These are phyloP conservation scores for Nakazawaea holstii DNA, from an alignment of 805 yeast genomes.

Conservation along the genomic window DNA sequence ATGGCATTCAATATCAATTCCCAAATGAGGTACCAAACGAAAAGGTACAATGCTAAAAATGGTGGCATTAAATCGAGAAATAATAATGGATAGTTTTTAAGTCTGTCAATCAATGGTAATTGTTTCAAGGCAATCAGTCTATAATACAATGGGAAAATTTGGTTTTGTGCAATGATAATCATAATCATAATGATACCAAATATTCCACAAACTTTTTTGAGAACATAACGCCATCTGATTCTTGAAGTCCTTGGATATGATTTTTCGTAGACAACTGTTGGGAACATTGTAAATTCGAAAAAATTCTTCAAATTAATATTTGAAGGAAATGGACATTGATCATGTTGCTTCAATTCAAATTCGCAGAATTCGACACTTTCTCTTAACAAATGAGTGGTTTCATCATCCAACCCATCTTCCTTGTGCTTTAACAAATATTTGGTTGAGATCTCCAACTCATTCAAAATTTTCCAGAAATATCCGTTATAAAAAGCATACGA, in stretches of 20 bases:
- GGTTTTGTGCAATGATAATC: slow-evolving; percentile 73
- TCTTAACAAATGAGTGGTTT: slow-evolving; percentile 27
- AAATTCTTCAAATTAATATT: slow-evolving; percentile 64
- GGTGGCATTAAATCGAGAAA: slow-evolving; percentile 75
- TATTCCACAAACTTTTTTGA: slow-evolving; percentile 68
- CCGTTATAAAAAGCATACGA: slow-evolving; percentile 92
- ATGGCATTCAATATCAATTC: slow-evolving; percentile 85
- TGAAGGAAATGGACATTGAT: slow-evolving; percentile 64
- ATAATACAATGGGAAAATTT: slow-evolving; percentile 68
- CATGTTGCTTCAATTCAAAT: slow-evolving; percentile 47
- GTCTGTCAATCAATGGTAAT: slow-evolving; percentile 39
- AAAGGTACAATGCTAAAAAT: slow-evolving; percentile 66
- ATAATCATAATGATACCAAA: slow-evolving; percentile 83
- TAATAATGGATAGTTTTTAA: slow-evolving; percentile 48
- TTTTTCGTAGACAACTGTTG: slow-evolving; percentile 80
- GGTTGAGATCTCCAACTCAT: slow-evolving; percentile 49
- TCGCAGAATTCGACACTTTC: slow-evolving; percentile 63
- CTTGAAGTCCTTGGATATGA: slow-evolving; percentile 71
- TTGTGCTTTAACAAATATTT: slow-evolving; percentile 35
- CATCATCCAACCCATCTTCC: slow-evolving; percentile 22
- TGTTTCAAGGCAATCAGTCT: slow-evolving; percentile 49
- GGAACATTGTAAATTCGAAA: slow-evolving; percentile 80
- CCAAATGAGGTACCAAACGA: slow-evolving; percentile 90
- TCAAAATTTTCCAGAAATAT: slow-evolving; percentile 63
- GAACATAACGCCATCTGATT: slow-evolving; percentile 66